Evolutionary conservation across 1,139 yeast species (phyloP).

Genomic region (Yamadazyma atlantica): DNA sequence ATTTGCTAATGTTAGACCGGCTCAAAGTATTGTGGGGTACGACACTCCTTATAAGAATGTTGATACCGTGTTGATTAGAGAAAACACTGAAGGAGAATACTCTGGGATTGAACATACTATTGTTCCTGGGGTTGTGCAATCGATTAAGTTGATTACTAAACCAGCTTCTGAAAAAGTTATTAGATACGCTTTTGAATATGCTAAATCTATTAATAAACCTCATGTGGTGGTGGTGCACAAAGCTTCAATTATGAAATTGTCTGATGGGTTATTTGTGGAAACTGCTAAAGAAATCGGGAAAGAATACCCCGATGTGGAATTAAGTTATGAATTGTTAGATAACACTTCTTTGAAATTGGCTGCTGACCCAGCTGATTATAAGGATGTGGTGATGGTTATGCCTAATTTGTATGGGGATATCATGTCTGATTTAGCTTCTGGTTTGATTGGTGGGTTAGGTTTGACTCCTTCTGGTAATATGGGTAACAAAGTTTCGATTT

Average conservation of each 20-base stretch:
- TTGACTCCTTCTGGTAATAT: constrained; percentile 98
- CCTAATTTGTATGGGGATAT: constrained; percentile 99
- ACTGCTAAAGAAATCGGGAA: constrained; percentile 86
- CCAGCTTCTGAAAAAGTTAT: constrained; percentile 96
- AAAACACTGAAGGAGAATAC: constrained; percentile 99
- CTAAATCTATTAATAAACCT: constrained; percentile 83
- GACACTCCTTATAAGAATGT: constrained; percentile 93
- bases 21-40: constrained; percentile 90
- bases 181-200: constrained; percentile 96
- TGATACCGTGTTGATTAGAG: constrained; percentile 95
- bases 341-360: constrained; percentile 92
- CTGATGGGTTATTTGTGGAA: constrained; percentile 94
- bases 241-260: constrained; percentile 96
- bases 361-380: constrained; percentile 82
- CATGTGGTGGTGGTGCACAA: constrained; percentile 95
- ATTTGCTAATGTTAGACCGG: constrained; percentile 97
- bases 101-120: constrained; percentile 98
- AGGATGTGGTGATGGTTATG: constrained; percentile 90
- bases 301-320: constrained; percentile 87
- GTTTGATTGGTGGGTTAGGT: constrained; percentile 97
- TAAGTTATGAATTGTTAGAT: constrained; percentile 87
- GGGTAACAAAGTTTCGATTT: constrained; percentile 96
- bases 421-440: constrained; percentile 95
- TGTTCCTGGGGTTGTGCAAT: constrained; percentile 97
- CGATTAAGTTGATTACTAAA: constrained; percentile 94